Conservation (phyloP, 1,139 yeast species). For the Suhomyces guaymorum region DNA sequence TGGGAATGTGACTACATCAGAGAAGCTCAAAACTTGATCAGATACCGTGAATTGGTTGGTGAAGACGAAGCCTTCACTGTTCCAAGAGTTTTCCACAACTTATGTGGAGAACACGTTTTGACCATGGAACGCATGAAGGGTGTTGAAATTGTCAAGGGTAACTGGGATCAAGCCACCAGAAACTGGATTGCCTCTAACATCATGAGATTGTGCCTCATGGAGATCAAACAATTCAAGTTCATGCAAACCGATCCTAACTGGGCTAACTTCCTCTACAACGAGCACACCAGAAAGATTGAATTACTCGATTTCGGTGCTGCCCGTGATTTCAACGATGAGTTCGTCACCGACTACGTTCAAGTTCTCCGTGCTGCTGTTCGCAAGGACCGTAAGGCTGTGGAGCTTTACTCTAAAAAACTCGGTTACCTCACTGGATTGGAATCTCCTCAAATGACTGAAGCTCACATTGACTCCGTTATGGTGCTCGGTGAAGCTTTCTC, state of each 20-base stretch:
- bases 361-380: constrained; percentile 76
- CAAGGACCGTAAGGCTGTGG: constrained; percentile 66
- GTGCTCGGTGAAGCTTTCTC: constrained; percentile 92
- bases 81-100: constrained; percentile 76
- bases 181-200: constrained; percentile 83
- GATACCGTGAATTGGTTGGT: constrained; percentile 61
- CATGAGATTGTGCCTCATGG: constrained; percentile 83
- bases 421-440: constrained; percentile 94
- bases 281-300: constrained; percentile 65
- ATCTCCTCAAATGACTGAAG: constrained; percentile 80
- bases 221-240: constrained; percentile 78
- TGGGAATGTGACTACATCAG: constrained; percentile 98
- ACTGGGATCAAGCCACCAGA: constrained; percentile 71
- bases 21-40: constrained; percentile 78
- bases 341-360: constrained; percentile 67
- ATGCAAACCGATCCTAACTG: constrained; percentile 99
- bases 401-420: constrained; percentile 63
- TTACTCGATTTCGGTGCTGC: constrained; percentile 95
- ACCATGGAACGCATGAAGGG: constrained; percentile 93
- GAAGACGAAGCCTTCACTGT: constrained; percentile 74
- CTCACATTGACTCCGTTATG: constrained; percentile 88
- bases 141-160: constrained; percentile 73
- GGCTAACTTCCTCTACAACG: constrained; percentile 93
- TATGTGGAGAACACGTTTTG: constrained; percentile 79
- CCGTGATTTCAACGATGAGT: constrained; percentile 68